These are phyloP conservation scores for Angomonas deanei DNA, from an alignment of 208 protist genomes.

Conservation along the genomic window DNA sequence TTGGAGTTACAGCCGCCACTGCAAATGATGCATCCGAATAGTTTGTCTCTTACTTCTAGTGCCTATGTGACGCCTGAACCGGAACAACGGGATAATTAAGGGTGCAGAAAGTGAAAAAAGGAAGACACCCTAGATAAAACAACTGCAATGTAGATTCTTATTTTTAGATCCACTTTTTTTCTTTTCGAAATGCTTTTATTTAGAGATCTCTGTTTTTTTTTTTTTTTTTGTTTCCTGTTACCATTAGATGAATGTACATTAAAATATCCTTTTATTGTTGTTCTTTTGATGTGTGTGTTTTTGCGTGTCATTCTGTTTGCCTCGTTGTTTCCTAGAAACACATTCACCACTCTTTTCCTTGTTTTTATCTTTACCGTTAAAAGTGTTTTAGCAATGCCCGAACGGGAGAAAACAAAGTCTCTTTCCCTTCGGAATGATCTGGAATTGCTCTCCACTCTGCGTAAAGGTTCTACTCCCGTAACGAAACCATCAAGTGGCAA, in stretches of 20 bases:
- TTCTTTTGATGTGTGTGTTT: too few species aligned
- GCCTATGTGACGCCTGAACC: background rate
- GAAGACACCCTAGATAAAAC: background rate
- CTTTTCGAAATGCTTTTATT: background rate
- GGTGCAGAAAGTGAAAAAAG: background rate
- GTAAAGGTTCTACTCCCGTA: too few species aligned
- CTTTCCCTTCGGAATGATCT: too few species aligned
- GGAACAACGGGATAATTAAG: background rate
- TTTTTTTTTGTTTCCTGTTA: background rate
- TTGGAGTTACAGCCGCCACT: too few species aligned
- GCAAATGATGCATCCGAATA: too few species aligned
- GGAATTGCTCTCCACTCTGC: too few species aligned
- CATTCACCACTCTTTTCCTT: conserved; percentile 1
- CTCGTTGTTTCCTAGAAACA: background rate
- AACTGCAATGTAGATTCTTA: background rate
- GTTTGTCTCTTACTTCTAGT: background rate
- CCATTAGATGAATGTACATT: background rate
- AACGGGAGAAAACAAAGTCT: too few species aligned
- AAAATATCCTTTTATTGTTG: too few species aligned
- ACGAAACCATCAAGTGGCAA: too few species aligned
- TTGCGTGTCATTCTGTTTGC: background rate
- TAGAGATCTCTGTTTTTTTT: background rate
- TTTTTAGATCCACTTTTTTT: conserved; percentile 1
- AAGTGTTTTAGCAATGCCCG: too few species aligned
- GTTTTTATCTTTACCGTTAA: too few species aligned